phyloP scores from a whole-genome alignment of 768 basidiomycete genomes.

The Kwoniella newhampshirensis region DNA sequence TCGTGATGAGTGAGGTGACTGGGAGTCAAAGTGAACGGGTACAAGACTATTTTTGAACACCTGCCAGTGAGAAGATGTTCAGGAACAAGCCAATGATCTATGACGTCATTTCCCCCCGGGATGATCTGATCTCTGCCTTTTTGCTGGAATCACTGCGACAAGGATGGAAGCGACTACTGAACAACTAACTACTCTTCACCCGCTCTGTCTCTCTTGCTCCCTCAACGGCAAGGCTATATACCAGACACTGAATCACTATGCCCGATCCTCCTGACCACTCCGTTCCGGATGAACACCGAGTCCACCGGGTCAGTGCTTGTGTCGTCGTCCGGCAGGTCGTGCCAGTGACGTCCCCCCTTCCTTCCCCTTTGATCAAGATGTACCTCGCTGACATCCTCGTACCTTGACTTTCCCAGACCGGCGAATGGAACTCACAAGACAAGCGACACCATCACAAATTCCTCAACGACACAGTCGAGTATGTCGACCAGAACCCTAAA shows the following conservation, averaged over 20 bases:
- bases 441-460: conserved; percentile 50
- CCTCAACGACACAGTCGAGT: conserved; percentile 40
- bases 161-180: no score
- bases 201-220: no score
- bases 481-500: conserved; percentile 49
- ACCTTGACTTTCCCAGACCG: conserved; percentile 36
- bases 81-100: no score
- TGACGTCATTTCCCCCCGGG: no score
- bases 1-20: no score
- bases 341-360: background rate
- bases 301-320: conserved; percentile 35
- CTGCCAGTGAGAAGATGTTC: no score
- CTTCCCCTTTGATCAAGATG: background rate
- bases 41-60: no score
- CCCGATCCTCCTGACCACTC: conserved; percentile 29
- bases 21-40: no score
- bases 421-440: conserved; percentile 50
- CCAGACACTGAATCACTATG: conserved; percentile 16
- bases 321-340: background rate
- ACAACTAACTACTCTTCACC: no score
- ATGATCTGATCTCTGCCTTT: no score
- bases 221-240: no score
- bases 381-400: conserved; percentile 10
- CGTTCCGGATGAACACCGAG: conserved; percentile 47
- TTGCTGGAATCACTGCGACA: no score